Evolutionary conservation across 805 yeast species (phyloP).

Genomic region (Candida sithepensis): DNA sequence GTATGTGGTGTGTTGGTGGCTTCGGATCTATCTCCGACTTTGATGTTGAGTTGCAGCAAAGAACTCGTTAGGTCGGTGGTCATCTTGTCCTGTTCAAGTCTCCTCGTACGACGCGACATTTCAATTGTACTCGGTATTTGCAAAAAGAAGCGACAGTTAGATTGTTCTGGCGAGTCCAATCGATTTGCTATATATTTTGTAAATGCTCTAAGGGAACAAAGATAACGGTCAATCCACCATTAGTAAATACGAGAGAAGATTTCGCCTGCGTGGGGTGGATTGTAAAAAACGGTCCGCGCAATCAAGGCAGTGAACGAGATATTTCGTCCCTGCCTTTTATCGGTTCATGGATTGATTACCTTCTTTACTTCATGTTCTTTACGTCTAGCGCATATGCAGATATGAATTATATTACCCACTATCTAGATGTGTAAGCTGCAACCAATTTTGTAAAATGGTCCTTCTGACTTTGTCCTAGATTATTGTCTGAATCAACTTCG

Average conservation of each 20-base stretch:
- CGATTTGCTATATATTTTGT: too few relatives aligned
- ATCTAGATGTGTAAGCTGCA: constrained; percentile 15
- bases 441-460: constrained; percentile 20
- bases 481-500: constrained; percentile 33
- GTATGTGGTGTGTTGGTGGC: not conserved
- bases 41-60: constrained; percentile 16
- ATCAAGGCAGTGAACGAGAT: too few relatives aligned
- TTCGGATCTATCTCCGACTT: constrained; percentile 10
- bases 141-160: too few relatives aligned
- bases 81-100: not conserved
- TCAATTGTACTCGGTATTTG: not conserved
- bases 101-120: not conserved
- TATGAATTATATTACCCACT: not conserved
- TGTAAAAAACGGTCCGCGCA: too few relatives aligned
- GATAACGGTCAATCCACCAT: too few relatives aligned
- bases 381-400: not conserved
- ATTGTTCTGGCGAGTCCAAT: too few relatives aligned
- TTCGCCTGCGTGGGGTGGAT: too few relatives aligned
- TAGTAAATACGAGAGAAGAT: too few relatives aligned
- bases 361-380: too few relatives aligned
- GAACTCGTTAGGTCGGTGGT: constrained; percentile 12
- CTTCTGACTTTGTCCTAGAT: constrained; percentile 14
- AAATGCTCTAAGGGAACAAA: too few relatives aligned
- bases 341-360: too few relatives aligned
- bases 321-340: too few relatives aligned